Evolutionary conservation across 305 asterid species (phyloP).

Genomic region (Salvia sclarea): DNA sequence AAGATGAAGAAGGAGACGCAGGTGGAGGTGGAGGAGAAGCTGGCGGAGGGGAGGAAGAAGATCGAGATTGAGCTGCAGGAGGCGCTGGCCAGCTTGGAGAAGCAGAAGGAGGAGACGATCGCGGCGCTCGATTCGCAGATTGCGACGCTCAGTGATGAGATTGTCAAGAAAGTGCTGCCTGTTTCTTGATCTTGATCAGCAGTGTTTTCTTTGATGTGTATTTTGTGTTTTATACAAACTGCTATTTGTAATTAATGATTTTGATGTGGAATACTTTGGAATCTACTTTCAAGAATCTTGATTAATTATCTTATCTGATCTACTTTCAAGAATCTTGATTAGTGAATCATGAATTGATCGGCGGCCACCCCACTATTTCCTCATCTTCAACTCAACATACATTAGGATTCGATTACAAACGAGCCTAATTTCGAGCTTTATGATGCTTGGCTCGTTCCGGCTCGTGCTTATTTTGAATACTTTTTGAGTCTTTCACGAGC

Average conservation of each 20-base stretch:
- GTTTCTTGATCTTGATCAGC: conserved; percentile 28
- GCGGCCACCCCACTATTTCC: no score
- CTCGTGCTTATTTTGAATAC: no score
- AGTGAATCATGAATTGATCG: no score
- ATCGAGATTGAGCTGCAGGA: conserved; percentile 83
- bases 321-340: no score
- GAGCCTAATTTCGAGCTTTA: no score
- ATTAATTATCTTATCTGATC: no score
- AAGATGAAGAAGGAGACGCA: conserved; percentile 97
- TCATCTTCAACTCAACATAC: no score
- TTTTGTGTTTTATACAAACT: background rate
- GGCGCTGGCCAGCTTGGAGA: conserved; percentile 69
- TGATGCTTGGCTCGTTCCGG: no score
- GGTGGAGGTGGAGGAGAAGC: conserved; percentile 74
- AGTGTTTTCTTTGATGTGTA: no score
- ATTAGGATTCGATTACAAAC: no score
- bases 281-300: no score
- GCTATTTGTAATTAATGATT: conserved; percentile 6
- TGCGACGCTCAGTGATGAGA: conserved; percentile 73
- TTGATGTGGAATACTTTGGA: background rate
- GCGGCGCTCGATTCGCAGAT: conserved; percentile 84
- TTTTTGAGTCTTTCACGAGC: no score
- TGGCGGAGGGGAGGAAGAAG: conserved; percentile 80
- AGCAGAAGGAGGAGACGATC: conserved; percentile 77
- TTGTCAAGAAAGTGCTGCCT: conserved; percentile 92